Evolutionary conservation across 495 filamentous ascomycete species (phyloP).

Genomic region (Xylaria intraflava): DNA sequence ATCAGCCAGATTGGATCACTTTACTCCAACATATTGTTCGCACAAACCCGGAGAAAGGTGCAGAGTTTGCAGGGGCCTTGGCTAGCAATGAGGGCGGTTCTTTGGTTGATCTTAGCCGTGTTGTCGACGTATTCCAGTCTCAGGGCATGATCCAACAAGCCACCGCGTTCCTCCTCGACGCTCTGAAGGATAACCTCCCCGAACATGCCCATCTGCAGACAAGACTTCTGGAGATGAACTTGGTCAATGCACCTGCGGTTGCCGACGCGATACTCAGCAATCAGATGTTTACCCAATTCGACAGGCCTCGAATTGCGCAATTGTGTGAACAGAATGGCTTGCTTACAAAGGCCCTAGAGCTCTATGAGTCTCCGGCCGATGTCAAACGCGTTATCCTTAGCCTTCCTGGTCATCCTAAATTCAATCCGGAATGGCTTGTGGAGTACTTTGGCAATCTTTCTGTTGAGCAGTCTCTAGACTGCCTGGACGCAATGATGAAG

Average conservation of each 20-base stretch:
- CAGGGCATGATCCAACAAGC: constrained; percentile 97
- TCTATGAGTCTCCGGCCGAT: constrained; percentile 82
- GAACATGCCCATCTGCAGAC: constrained; percentile 93
- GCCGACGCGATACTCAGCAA: constrained; percentile 96
- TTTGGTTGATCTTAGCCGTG: constrained; percentile 86
- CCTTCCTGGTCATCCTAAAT: constrained; percentile 70
- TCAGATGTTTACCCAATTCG: constrained; percentile 95
- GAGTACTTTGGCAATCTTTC: constrained; percentile 89
- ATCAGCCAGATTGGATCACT: constrained; percentile 85
- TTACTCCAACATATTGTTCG: constrained; percentile 89
- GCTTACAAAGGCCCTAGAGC: constrained; percentile 83
- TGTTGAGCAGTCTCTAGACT: constrained; percentile 89
- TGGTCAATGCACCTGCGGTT: constrained; percentile 92
- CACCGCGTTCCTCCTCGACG: constrained; percentile 93
- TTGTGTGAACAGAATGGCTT: constrained; percentile 89
- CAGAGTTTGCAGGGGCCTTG: constrained; percentile 84
- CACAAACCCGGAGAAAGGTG: constrained; percentile 87
- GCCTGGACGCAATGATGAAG: constrained; percentile 91
- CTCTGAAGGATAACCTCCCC: constrained; percentile 85
- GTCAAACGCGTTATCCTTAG: constrained; percentile 82
- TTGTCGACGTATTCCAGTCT: constrained; percentile 94
- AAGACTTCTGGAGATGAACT: constrained; percentile 93
- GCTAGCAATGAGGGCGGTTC: constrained; percentile 79
- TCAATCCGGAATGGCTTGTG: constrained; percentile 83
- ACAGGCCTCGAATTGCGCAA: constrained; percentile 76